These are phyloP conservation scores for Lachancea dasiensis DNA, from an alignment of 805 yeast species.

Conservation along the genomic window DNA sequence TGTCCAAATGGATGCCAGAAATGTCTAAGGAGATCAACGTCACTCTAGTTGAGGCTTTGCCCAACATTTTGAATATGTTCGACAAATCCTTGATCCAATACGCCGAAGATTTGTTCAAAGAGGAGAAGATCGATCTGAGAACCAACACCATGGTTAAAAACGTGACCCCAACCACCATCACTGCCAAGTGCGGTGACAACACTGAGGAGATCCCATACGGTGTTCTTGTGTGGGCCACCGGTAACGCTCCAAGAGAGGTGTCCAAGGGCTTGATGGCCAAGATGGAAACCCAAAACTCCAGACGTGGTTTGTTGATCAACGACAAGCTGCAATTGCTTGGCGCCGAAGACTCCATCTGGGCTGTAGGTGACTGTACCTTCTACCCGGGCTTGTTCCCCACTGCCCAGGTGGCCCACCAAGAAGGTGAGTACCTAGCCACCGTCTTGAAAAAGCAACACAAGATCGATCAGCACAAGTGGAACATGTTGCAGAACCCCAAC, in stretches of 20 bases:
- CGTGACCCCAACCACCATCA: conserved; percentile 65
- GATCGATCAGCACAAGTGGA: conserved; percentile 51
- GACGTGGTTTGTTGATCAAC: conserved; percentile 85
- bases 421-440: conserved; percentile 75
- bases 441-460: conserved; percentile 61
- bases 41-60: conserved; percentile 83
- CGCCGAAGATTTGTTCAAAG: conserved; percentile 70
- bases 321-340: conserved; percentile 81
- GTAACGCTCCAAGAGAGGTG: conserved; percentile 83
- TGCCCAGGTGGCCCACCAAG: conserved; percentile 96
- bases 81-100: conserved; percentile 64
- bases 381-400: conserved; percentile 87
- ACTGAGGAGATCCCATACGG: conserved; percentile 88
- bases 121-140: conserved; percentile 63
- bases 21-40: conserved; percentile 78
- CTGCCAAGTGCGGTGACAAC: conserved; percentile 60
- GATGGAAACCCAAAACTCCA: conserved; percentile 74
- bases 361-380: conserved; percentile 92
- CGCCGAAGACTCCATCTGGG: conserved; percentile 66
- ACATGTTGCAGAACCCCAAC: conserved; percentile 33
- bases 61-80: conserved; percentile 76
- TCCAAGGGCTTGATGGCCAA: conserved; percentile 58
- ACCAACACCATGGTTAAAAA: conserved; percentile 85
- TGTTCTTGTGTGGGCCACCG: conserved; percentile 94
- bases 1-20: conserved; percentile 82